A percentile compares a stretch with the other conserved stretches of the same genome.
Conservation (phyloP, 2,329 filamentous ascomycete species). For the Corinectria fuckeliana region DNA sequence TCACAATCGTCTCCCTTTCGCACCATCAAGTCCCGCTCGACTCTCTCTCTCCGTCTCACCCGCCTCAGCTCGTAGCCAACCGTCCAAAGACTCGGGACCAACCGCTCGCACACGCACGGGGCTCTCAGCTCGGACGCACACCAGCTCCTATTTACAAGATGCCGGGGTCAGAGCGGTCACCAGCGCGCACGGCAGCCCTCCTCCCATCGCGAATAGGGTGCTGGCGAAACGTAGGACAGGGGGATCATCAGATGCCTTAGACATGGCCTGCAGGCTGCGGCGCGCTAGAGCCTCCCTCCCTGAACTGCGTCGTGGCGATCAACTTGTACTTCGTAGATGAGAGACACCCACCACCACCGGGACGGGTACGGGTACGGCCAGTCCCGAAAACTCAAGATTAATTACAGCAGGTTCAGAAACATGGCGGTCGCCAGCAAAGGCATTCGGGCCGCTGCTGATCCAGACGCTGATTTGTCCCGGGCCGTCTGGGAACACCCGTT, state of each 20-base stretch:
- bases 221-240: conserved; percentile 7
- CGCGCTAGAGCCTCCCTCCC: background rate
- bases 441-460: background rate
- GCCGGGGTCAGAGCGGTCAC: background rate
- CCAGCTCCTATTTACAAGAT: background rate
- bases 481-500: background rate
- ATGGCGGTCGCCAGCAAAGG: conserved; percentile 9
- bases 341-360: conserved; percentile 9
- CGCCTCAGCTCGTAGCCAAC: conserved; percentile 9
- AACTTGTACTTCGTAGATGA: background rate
- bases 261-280: conserved; percentile 7
- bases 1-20: background rate
- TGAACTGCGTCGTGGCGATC: background rate
- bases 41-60: background rate
- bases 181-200: background rate
- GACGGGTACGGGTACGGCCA: background rate
- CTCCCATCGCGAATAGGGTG: background rate
- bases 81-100: background rate
- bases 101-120: too few species aligned
- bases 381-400: conserved; percentile 5
- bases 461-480: background rate
- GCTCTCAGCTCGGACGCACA: background rate
- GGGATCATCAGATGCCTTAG: background rate
- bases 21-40: background rate
- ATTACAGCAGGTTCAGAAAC: conserved; percentile 5